phyloP scores from a whole-genome alignment of 495 filamentous ascomycete species.

The Geopyxis carbonaria region DNA sequence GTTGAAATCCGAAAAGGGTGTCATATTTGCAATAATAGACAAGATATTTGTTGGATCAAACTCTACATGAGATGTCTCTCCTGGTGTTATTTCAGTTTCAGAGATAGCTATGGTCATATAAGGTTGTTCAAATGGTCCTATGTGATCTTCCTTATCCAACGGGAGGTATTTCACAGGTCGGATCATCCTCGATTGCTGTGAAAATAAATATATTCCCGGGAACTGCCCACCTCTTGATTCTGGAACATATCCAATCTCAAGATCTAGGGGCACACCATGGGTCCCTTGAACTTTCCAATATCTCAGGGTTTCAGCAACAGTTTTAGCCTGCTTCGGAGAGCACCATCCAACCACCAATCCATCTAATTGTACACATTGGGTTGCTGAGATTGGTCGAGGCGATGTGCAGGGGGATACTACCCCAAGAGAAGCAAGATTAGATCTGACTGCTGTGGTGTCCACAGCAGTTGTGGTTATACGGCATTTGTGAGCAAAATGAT shows the following conservation, averaged over 20 bases:
- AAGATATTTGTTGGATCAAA: conserved; percentile 91
- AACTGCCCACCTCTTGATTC: conserved; percentile 78
- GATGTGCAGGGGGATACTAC: conserved; percentile 44
- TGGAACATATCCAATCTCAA: conserved; percentile 86
- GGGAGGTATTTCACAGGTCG: conserved; percentile 84
- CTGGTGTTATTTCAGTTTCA: conserved; percentile 64
- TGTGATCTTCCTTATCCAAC: conserved; percentile 63
- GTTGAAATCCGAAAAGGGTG: conserved; percentile 96
- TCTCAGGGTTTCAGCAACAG: conserved; percentile 65
- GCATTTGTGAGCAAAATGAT: conserved; percentile 92
- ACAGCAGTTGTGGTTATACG: conserved; percentile 57
- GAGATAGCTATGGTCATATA: conserved; percentile 95
- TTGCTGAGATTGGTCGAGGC: conserved; percentile 58
- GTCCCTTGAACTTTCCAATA: conserved; percentile 89
- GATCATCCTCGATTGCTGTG: conserved; percentile 67
- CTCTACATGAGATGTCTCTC: conserved; percentile 83
- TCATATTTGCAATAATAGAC: conserved; percentile 96
- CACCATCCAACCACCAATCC: conserved; percentile 83
- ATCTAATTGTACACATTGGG: conserved; percentile 74
- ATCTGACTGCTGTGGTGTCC: conserved; percentile 55
- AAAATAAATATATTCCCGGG: conserved; percentile 88
- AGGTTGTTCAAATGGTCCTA: conserved; percentile 89
- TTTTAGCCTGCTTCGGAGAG: conserved; percentile 57
- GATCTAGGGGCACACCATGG: conserved; percentile 63
- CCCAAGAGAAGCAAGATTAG: conserved; percentile 58